Conservation (phyloP, 139 green algal genomes). For the Chlorokybus atmophyticus region DNA sequence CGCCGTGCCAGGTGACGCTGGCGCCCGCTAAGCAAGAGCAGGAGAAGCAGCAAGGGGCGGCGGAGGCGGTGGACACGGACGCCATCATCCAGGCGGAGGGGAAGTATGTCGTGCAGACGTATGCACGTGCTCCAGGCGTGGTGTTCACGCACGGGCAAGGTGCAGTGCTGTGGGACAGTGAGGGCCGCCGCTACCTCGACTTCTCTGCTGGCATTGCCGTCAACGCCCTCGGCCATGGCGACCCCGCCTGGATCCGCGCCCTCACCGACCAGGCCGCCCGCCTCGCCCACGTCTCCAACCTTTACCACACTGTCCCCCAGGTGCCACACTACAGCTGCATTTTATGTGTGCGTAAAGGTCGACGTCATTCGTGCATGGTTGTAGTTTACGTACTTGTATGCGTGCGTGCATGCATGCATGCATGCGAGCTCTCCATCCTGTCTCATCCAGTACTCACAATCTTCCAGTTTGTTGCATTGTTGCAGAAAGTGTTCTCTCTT, state of each 20-base stretch:
- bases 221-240: constrained; percentile 81
- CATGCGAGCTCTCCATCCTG: no score
- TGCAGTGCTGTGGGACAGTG: constrained; percentile 58
- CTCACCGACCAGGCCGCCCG: constrained; percentile 58
- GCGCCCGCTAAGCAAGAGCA: no score
- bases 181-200: constrained; percentile 82
- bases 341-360: no score
- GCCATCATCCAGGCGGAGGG: constrained; percentile 17
- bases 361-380: no score
- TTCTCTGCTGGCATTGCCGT: constrained; percentile 93
- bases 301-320: constrained; percentile 83
- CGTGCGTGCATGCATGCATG: no score
- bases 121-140: constrained; percentile 26
- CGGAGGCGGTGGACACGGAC: constrained; percentile 4
- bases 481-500: no score
- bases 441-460: no score
- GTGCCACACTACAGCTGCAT: no score
- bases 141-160: constrained; percentile 65
- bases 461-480: no score
- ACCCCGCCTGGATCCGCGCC: constrained; percentile 67
- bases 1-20: no score
- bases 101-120: constrained; percentile 31
- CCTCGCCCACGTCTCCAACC: constrained; percentile 83
- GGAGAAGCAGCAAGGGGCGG: no score
- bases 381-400: no score